phyloP scores from a whole-genome alignment of 75 land plant genomes.

The Selaginella tamariscina region DNA sequence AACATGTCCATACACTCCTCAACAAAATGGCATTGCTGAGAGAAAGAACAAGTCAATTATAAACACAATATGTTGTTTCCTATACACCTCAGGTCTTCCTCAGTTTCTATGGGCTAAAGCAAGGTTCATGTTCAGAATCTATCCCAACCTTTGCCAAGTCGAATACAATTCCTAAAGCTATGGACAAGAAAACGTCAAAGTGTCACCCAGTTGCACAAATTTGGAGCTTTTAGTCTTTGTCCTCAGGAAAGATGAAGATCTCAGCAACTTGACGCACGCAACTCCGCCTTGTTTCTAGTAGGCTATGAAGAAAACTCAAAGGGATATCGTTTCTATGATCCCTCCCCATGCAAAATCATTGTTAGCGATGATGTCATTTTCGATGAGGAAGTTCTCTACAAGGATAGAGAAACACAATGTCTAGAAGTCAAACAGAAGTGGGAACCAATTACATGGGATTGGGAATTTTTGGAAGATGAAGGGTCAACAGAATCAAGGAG shows the following conservation, averaged over 20 bases:
- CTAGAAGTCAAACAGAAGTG: not conserved
- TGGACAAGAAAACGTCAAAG: not conserved
- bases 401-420: not conserved
- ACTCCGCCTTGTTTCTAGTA: not conserved
- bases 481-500: not conserved
- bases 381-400: not conserved
- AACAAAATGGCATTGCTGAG: slow-evolving; percentile 34
- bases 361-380: not conserved
- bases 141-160: not conserved
- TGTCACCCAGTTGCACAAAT: not conserved
- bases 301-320: not conserved
- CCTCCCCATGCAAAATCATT: not conserved
- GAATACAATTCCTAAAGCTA: not conserved
- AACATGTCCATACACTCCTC: slow-evolving; percentile 24
- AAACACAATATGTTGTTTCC: slow-evolving; percentile 1
- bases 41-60: slow-evolving; percentile 20
- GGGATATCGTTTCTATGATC: not conserved
- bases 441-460: not conserved
- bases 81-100: not conserved
- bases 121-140: not conserved
- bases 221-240: not conserved
- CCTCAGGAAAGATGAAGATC: not conserved
- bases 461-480: not conserved
- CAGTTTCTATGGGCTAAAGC: not conserved
- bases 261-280: not conserved